Evolutionary conservation across 257 asterid species (phyloP), one percentile per base, ranked within the genome.

Genomic region (Ligustrum vulgare): DNA sequence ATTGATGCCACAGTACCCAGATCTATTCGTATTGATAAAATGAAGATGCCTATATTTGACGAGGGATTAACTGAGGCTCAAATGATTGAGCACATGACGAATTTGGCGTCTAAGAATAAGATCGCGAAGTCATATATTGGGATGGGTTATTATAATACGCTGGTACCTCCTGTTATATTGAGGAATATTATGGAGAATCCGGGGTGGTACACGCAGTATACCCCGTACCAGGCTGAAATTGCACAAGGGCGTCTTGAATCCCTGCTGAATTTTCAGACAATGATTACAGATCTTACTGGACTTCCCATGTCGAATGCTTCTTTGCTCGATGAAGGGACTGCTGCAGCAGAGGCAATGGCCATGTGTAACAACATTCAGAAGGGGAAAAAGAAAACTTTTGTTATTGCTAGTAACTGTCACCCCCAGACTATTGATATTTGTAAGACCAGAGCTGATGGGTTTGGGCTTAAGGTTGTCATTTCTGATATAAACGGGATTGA

Each of bases 261-360:
- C 80, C 54, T 95, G 86, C 67, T 93, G 81, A 95, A 95, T 73
- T 95, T 65, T 65, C 99, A 95, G 89, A 95, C 99, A 68, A 41
- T 95, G 86, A 85, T 95, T 47, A 87, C 98, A 4, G 99, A 95
- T 84, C 92, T 95, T 25, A 95, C 99, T 18, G 98, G 90, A 3
- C 66, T 95, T 77, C 99, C 99, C 8, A 95, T 95, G 99, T 89
- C 99, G 25, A 93, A 95, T 74, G 97, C 99, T 3, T 95, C 99
- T n/a, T 80, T 91, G 70, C 86, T 95, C 41, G 99, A 95, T 39
- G 99, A 95, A 60, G 96, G 97, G 54, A 95, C 99, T 0, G 98
- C 98, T 0, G 99, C 99, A 0, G 99, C 99, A 11, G 99, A 95
- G 88, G 99, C 99, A 33, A 95, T 95, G 99, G 96, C 99, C 11